Evolutionary conservation across 2,329 filamentous ascomycete species (phyloP), one percentile per base, ranked within the genome.

Genomic region (Kalaharituber pfeilii): DNA sequence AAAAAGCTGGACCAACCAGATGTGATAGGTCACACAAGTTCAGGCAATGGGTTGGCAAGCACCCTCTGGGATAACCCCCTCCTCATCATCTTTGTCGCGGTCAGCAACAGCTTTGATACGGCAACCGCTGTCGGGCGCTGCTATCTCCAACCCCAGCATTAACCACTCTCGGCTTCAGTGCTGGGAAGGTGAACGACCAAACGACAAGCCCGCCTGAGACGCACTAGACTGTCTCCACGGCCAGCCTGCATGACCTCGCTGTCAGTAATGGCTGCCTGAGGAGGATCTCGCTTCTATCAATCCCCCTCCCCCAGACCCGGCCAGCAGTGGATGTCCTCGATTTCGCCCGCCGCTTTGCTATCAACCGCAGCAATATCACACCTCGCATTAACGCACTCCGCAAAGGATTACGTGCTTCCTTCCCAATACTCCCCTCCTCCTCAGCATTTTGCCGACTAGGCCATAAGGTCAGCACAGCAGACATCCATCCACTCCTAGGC

Each of bases 361-460:
- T 22, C 42, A 47, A 22, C 42, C 42, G 42, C 42, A 22, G 42
- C 24, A 47, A 47, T 47, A 47, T 47, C 42, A 47, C 42, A 47
- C 5, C 30, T 36, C 30, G 30, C 30, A 9, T 36, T n/a, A 9
- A 36, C 30, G n/a, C n/a, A 36, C n/a, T 3, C 22, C 4, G 15
- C n/a, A 25, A 25, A n/a, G 25, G 42, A 13, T 9, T 22, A 24
- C 42, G n/a, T 47, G 42, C 42, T 47, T 47, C 25, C 42, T 13
- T 20, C 24, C 42, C 42, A 20, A 22, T 20, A 3, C n/a, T 22
- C 42, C 15, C 15, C 15, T 8, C 30, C 33, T 13, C 42, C 22
- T 13, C 2, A 47, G 42, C 42, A 47, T 25, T 20, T 22, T 22
- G 15, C 42, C 42, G 42, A 47, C 18, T 47, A 22, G n/a, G 5